Evolutionary conservation across 2,329 filamentous ascomycete species (phyloP).

Genomic region (Fusarium piperis): DNA sequence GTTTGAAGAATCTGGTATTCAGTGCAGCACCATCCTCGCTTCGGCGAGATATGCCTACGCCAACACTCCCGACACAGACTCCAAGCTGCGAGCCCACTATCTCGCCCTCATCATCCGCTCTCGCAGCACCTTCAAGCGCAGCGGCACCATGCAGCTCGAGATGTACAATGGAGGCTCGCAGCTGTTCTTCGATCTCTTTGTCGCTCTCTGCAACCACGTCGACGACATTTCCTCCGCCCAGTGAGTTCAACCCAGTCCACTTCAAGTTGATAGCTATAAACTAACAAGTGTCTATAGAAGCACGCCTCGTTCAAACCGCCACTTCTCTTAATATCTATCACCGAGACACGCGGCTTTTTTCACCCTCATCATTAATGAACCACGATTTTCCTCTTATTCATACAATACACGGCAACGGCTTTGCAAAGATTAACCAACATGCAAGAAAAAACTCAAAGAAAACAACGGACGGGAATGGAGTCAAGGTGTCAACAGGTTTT

Average conservation of each 20-base stretch:
- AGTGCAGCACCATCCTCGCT: constrained; percentile 84
- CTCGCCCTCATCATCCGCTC: constrained; percentile 91
- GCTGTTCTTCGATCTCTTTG: constrained; percentile 93
- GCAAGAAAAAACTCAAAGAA: constrained; percentile 34
- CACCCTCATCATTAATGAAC: constrained; percentile 40
- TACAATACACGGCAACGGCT: constrained; percentile 14
- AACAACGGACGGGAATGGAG: constrained; percentile 25
- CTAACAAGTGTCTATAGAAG: constrained; percentile 35
- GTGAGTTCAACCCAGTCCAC: constrained; percentile 52
- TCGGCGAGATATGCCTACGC: constrained; percentile 91
- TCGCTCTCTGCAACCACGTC: constrained; percentile 91
- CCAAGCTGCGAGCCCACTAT: constrained; percentile 90
- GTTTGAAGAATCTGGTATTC: constrained; percentile 80
- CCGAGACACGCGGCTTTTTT: not conserved
- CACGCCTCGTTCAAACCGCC: constrained; percentile 60
- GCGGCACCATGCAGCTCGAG: constrained; percentile 94
- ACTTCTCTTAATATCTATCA: constrained; percentile 43
- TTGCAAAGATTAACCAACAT: constrained; percentile 23
- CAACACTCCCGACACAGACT: constrained; percentile 89
- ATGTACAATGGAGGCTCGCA: constrained; percentile 87
- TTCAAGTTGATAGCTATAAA: not conserved
- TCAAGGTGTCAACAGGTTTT: constrained; percentile 8
- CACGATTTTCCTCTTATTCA: constrained; percentile 11
- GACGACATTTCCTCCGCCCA: constrained; percentile 70
- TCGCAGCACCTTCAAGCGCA: constrained; percentile 88